Evolutionary conservation across 2,329 filamentous ascomycete genomes (phyloP).

Genomic region (Pezicula neosporulosa): DNA sequence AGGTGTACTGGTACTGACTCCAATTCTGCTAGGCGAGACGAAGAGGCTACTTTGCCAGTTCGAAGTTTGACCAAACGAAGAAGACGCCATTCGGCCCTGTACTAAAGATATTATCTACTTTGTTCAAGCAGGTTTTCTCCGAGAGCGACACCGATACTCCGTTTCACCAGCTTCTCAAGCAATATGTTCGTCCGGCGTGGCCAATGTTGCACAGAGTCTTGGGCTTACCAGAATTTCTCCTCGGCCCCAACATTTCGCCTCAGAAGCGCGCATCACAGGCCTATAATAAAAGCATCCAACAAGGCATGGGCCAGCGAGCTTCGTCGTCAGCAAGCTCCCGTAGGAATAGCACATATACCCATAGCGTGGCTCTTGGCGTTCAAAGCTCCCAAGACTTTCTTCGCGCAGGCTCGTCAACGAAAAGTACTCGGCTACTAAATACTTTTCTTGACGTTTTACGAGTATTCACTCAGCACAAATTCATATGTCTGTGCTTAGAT

Average conservation of each 20-base stretch:
- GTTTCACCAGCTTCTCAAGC: constrained; percentile 58
- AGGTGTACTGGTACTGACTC: no score
- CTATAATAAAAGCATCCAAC: constrained; percentile 25
- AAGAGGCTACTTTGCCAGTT: constrained; percentile 61
- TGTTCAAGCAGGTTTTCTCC: constrained; percentile 66
- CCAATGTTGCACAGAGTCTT: constrained; percentile 59
- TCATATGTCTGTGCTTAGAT: constrained; percentile 85
- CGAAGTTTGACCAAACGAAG: constrained; percentile 62
- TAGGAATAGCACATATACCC: constrained; percentile 14
- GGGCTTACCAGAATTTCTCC: constrained; percentile 66
- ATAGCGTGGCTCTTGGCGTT: constrained; percentile 31
- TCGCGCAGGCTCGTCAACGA: constrained; percentile 53
- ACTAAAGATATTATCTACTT: constrained; percentile 60
- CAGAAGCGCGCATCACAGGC: constrained; percentile 12
- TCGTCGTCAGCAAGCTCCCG: constrained; percentile 24
- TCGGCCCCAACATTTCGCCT: constrained; percentile 35
- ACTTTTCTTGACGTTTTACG: constrained; percentile 84
- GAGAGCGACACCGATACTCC: constrained; percentile 62
- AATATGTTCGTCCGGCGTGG: constrained; percentile 62
- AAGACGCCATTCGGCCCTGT: constrained; percentile 60
- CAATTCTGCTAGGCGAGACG: constrained; percentile 38
- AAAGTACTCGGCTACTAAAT: constrained; percentile 75
- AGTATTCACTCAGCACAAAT: constrained; percentile 76
- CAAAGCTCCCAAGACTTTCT: constrained; percentile 59
- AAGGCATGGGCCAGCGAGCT: constrained; percentile 20